These are phyloP conservation scores for Detonula confervacea DNA, from an alignment of 352 stramenopile genomes.

Conservation along the genomic window DNA sequence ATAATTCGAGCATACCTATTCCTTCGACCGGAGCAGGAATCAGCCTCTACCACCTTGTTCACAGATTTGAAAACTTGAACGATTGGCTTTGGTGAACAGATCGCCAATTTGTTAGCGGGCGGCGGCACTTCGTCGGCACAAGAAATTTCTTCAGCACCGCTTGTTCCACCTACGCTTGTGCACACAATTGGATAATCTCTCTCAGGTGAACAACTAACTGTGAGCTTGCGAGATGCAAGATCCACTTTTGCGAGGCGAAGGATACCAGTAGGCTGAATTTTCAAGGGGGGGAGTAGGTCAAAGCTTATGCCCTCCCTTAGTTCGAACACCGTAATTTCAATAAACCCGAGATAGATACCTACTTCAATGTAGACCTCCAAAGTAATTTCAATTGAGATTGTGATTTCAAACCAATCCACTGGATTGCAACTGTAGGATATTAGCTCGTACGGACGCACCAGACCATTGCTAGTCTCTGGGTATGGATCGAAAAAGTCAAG, in stretches of 20 bases:
- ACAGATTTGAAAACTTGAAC: no score
- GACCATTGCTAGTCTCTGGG: conserved; percentile 35
- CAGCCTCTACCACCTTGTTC: no score
- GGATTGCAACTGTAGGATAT: conserved; percentile 14
- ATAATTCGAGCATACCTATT: no score
- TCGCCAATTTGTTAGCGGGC: no score
- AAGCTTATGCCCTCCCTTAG: not conserved
- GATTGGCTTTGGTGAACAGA: no score
- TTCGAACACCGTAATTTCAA: conserved; percentile 19
- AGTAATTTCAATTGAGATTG: conserved; percentile 25
- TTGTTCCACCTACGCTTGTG: not conserved
- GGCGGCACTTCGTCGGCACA: not conserved
- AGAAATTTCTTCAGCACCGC: not conserved
- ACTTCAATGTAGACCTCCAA: conserved; percentile 33
- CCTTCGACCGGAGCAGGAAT: no score
- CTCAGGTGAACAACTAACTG: no score
- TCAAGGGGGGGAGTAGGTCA: conserved; percentile 16
- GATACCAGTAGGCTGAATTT: not conserved
- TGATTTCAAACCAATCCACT: conserved; percentile 57
- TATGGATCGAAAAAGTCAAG: conserved; percentile 54
- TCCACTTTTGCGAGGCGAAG: not conserved
- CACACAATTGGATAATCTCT: no score
- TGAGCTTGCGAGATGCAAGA: no score
- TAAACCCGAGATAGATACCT: conserved; percentile 23
- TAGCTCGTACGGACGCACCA: conserved; percentile 52